Conservation (phyloP, 2,329 filamentous ascomycete genomes). For the Scorias spongiosa region DNA sequence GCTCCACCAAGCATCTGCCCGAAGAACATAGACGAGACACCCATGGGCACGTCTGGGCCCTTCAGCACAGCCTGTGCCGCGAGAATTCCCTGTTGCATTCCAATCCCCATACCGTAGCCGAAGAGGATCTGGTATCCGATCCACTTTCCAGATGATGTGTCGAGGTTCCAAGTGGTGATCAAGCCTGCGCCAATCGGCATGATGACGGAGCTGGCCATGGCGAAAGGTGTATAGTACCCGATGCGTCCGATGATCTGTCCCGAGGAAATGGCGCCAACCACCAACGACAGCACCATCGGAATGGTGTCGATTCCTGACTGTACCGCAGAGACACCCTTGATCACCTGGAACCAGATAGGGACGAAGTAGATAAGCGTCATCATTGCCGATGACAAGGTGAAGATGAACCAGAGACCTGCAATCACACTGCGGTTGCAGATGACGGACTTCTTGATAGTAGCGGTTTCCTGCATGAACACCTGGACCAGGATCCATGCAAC, state of each 20-base stretch:
- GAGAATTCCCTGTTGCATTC: slow-evolving; percentile 27
- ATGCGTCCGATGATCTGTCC: slow-evolving; percentile 22
- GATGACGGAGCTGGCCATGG: slow-evolving; percentile 22
- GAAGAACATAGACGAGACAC: slow-evolving; percentile 27
- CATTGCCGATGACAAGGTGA: slow-evolving; percentile 28
- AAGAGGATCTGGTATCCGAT: slow-evolving; percentile 33
- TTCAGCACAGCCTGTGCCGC: slow-evolving; percentile 24
- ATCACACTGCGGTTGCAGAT: slow-evolving; percentile 28
- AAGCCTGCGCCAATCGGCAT: slow-evolving; percentile 30
- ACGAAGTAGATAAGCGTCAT: slow-evolving; percentile 31
- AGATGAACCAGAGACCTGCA: slow-evolving; percentile 24
- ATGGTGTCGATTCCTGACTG: slow-evolving; percentile 33
- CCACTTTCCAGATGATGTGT: slow-evolving; percentile 26
- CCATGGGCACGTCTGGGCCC: slow-evolving; percentile 23
- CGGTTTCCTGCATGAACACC: slow-evolving; percentile 25
- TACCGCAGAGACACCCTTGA: slow-evolving; percentile 30
- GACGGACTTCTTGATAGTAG: slow-evolving; percentile 28
- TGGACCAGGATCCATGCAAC: slow-evolving; percentile 28
- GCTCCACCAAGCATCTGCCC: slow-evolving; percentile 28
- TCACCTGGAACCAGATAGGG: slow-evolving; percentile 33
- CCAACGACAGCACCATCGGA: slow-evolving; percentile 31
- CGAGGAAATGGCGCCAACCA: slow-evolving; percentile 25
- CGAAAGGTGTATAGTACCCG: slow-evolving; percentile 34
- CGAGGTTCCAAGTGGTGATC: slow-evolving; percentile 25
- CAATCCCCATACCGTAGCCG: slow-evolving; percentile 29